These are phyloP conservation scores for Suillus ampliporus DNA, from an alignment of 768 basidiomycete genomes.

Conservation along the genomic window DNA sequence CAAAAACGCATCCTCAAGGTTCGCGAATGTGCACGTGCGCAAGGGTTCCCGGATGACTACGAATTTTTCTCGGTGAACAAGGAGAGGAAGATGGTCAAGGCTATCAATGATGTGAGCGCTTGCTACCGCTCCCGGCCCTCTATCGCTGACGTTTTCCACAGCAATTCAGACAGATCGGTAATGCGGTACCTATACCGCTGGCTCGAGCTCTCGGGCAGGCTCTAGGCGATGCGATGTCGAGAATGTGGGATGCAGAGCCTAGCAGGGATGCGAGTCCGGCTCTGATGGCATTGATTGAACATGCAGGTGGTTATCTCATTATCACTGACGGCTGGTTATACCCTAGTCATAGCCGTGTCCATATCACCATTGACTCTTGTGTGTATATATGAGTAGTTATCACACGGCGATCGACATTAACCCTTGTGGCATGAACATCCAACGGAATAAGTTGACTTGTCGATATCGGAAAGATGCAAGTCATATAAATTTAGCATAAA, in stretches of 20 bases:
- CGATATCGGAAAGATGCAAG: no score
- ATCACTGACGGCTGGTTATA: background rate
- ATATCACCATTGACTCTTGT: background rate
- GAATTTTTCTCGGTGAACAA: constrained; percentile 58
- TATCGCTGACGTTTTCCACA: constrained; percentile 31
- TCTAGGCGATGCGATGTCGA: constrained; percentile 49
- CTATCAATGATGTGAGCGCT: constrained; percentile 57
- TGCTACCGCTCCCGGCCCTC: constrained; percentile 1
- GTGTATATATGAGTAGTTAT: no score
- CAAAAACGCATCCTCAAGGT: constrained; percentile 75
- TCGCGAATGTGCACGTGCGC: constrained; percentile 71
- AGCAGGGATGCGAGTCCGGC: constrained; percentile 52
- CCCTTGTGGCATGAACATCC: no score
- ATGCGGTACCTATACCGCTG: constrained; percentile 77
- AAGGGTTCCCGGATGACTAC: constrained; percentile 80
- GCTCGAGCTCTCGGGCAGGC: constrained; percentile 63
- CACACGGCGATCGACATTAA: no score
- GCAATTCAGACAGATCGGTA: constrained; percentile 82
- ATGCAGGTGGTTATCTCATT: background rate
- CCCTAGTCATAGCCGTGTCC: background rate
- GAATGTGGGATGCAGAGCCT: constrained; percentile 47
- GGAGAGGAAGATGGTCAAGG: constrained; percentile 21
- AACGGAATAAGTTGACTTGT: no score
- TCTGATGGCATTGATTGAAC: constrained; percentile 22
- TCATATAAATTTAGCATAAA: no score